Base-by-base conservation (phyloP, 805 yeast species). In the Suhomyces kilbournensis region DNA sequence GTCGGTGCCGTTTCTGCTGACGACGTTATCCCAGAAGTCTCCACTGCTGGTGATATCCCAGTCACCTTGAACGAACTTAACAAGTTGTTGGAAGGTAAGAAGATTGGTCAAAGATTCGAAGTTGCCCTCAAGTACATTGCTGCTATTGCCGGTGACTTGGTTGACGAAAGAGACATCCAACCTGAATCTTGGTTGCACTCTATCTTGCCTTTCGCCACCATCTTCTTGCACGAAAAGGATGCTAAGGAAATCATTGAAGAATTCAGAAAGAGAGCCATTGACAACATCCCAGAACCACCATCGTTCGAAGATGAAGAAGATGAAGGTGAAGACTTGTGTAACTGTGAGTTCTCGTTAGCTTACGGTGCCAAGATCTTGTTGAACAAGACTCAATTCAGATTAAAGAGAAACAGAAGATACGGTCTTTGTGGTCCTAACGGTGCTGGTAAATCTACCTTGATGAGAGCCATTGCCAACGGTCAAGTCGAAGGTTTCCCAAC, bases 331-430 rank as follows among this genome's bases (percentile, higher is more conserved):
- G 98, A 94, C 75, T 84, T 94, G 73, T 94, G 99, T 87, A 94
- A 94, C 96, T 93, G 98, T 88, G 99, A 94, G 86, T 94, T 94
- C 92, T 94, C 99, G 57, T 85, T 94, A 71, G 99, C 99, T 77
- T 94, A 94, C 80, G 99, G 99, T 93, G 99, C 99, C 72, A 94
- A 94, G 90, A 94, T 94, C 84, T 85, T 94, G 82, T 90, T 94
- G 79, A 94, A 94, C 93, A 93, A 94, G 81, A 94, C 99, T 66
- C 97, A 93, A 83, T 86, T 94, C 76, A 91, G 99, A 82, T 88
- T 94, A 75, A 91, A 90, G 91, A 87, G 97, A 84, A 94, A 88
- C 81, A 92, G 97, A 83, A 90, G 99, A 83, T 94, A 94, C 78
- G 99, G 99, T 93, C 81, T 87, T 69, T 88, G 94, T 85, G 80